Evolutionary conservation across 768 basidiomycete genomes (phyloP).

Genomic region (Boletellus sp.): DNA sequence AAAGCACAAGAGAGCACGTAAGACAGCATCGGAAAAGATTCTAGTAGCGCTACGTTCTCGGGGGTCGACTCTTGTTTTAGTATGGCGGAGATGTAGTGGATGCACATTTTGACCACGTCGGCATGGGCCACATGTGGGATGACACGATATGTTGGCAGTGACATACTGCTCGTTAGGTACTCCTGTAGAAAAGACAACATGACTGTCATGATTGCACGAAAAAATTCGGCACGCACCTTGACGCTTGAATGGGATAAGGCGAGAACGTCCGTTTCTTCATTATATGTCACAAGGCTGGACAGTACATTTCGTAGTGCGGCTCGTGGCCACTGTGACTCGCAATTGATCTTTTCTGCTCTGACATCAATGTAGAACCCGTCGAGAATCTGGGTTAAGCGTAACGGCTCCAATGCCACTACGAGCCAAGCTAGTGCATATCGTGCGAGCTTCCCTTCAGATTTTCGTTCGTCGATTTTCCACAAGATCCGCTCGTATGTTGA

Average conservation of each 20-base stretch:
- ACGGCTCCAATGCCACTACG: background rate
- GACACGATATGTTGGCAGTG: background rate
- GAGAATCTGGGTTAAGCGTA: background rate
- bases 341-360: background rate
- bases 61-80: background rate
- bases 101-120: background rate
- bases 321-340: background rate
- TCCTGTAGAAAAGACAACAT: background rate
- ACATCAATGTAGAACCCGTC: background rate
- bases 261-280: background rate
- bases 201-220: no score
- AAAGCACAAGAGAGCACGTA: constrained; percentile 1
- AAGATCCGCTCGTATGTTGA: constrained; percentile 6
- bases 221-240: background rate
- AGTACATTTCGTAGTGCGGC: background rate
- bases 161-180: background rate
- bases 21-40: background rate
- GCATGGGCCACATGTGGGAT: background rate
- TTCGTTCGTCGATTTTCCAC: background rate
- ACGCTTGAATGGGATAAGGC: background rate
- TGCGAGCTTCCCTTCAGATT: background rate
- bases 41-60: background rate
- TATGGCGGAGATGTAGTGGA: background rate
- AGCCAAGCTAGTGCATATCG: background rate
- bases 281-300: background rate